These are phyloP conservation scores for Ajuga chamaepitys DNA, from an alignment of 257 asterid genomes.

Conservation along the genomic window DNA sequence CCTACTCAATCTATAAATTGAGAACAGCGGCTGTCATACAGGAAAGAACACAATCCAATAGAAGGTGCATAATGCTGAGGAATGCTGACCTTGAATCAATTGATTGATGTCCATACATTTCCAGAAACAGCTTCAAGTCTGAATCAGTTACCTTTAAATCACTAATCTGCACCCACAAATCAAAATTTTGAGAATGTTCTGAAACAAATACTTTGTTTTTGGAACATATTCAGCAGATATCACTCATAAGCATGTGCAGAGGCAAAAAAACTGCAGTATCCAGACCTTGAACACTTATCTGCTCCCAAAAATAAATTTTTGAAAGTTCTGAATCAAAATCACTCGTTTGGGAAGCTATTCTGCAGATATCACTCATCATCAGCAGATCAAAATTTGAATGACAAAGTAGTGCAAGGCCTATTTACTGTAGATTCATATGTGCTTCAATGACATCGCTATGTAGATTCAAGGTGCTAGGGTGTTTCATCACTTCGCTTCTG, in stretches of 20 bases:
- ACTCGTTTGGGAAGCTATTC: no score
- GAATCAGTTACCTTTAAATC: slow-evolving; percentile 55
- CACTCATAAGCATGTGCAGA: not conserved
- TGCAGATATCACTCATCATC: no score
- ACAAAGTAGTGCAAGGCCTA: no score
- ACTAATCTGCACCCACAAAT: slow-evolving; percentile 51
- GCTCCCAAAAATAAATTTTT: no score
- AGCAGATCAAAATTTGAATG: no score
- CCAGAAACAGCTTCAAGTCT: slow-evolving; percentile 69
- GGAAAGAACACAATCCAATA: slow-evolving; percentile 1
- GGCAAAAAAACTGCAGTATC: not conserved
- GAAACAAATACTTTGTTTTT: slow-evolving; percentile 5
- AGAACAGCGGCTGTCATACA: not conserved
- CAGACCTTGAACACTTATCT: not conserved
- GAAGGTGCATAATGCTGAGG: not conserved
- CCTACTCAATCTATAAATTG: not conserved
- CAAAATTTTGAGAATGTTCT: not conserved
- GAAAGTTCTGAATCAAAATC: no score
- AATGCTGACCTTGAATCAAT: slow-evolving; percentile 64
- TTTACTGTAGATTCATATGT: no score
- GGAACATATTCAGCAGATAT: not conserved
- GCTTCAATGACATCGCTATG: no score
- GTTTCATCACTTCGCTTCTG: no score
- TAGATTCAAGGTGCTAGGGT: no score
- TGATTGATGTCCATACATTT: slow-evolving; percentile 60